These are phyloP conservation scores for Plasmodium cynomolgi DNA, from an alignment of 169 alveolate species.

Conservation along the genomic window DNA sequence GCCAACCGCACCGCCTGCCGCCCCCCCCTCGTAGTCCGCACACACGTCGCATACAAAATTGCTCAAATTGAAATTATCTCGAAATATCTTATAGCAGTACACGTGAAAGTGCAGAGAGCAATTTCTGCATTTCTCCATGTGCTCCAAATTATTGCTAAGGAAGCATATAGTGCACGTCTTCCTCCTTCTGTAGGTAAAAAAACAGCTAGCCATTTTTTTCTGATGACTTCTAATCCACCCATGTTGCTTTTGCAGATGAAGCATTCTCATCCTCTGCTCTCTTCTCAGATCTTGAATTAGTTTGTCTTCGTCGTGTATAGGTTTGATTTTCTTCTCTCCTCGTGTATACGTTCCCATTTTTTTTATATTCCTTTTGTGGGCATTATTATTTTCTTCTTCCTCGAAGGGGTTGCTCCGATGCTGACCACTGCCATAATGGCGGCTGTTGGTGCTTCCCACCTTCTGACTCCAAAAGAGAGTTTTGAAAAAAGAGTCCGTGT, in stretches of 20 bases:
- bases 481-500: not conserved
- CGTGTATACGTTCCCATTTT: not conserved
- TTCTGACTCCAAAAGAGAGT: not conserved
- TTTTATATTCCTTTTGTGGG: not conserved
- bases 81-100: constrained; percentile 29
- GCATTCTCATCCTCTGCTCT: not conserved
- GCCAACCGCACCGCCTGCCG: not conserved
- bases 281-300: not conserved
- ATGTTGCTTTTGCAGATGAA: not conserved
- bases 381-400: not conserved
- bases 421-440: not conserved
- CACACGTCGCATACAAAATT: constrained; percentile 47
- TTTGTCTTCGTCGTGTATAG: not conserved
- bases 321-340: not conserved
- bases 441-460: not conserved
- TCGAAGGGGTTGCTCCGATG: not conserved
- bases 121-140: constrained; percentile 30
- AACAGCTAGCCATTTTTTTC: not conserved
- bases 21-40: not conserved
- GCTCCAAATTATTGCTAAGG: constrained; percentile 23
- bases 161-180: constrained; percentile 50
- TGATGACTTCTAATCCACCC: not conserved
- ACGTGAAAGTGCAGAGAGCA: constrained; percentile 45
- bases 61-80: constrained; percentile 22
- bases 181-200: not conserved